Base-by-base conservation (phyloP, 2,329 filamentous ascomycete species). In the Cadophora malorum region DNA sequence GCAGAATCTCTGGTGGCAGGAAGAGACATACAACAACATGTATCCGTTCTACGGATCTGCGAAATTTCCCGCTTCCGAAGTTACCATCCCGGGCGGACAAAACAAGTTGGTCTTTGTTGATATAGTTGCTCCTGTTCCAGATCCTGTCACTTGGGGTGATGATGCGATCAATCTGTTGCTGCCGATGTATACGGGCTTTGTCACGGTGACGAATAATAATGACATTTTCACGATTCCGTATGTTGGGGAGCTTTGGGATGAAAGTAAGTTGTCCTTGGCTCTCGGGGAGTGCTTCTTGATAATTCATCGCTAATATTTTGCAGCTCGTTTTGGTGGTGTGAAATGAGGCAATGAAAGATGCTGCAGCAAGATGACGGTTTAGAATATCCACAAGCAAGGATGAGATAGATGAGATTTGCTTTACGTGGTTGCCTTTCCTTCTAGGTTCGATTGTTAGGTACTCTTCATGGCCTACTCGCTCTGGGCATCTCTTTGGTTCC, bases 1-100 rank as follows among this genome's bases (percentile, higher is more conserved):
- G 28, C 56, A 60, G 35, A 45, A 60, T 45, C 56, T 60, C 9
- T 60, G 56, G 56, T 60, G 56, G 56, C 23, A 60, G n/a, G 56
- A 60, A 19, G 56, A 41, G 33, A 41, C 33, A 10, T 41, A 60
- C 35, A 60, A 60, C 19, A 41, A 60, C n/a, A 60, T 60, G 56
- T 60, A 60, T 28, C 56, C 56, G 16, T 60, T 23, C 41, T 60
- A 60, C 41, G 56, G 33, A 2, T 41, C 56, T 16, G 56, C 41
- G 16, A 60, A 45, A 16, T 60, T 60, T 16, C 56, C 33, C 31
- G 14, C 12, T 14, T 16, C n/a, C 12, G 33, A 41, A 8, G 56
- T 60, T 14, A 23, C 41, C 10, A 25, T 60, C 9, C 16, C 9
- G 5, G 56, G 35, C 14, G 56, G 33, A 25, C 12, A 23, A n/a